Percentiles rank a stretch among this genome's conserved stretches.
Conservation (phyloP, 1,284 basidiomycete genomes). For the Leccinum griseonigrum region DNA sequence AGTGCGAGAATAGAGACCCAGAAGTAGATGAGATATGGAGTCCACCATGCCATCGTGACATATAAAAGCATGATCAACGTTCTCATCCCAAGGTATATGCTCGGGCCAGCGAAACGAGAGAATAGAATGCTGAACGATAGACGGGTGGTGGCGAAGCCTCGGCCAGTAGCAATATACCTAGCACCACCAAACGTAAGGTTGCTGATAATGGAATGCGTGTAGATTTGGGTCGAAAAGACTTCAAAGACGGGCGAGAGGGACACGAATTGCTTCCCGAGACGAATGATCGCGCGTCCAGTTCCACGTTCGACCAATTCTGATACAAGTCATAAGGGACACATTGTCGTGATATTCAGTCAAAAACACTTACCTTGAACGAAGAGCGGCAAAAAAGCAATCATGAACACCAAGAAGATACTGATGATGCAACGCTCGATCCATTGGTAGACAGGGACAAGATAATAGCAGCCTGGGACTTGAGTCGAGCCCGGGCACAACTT, state of each 20-base stretch:
- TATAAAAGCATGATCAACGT: slow-evolving; percentile 89
- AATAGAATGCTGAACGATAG: slow-evolving; percentile 92
- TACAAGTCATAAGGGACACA: not conserved
- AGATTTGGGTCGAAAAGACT: slow-evolving; percentile 95
- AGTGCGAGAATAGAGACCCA: slow-evolving; percentile 89
- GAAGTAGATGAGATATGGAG: slow-evolving; percentile 92
- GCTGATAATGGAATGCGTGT: slow-evolving; percentile 92
- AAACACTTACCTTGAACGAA: slow-evolving; percentile 83
- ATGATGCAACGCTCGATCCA: slow-evolving; percentile 96
- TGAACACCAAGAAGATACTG: slow-evolving; percentile 95
- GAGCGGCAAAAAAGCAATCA: slow-evolving; percentile 90
- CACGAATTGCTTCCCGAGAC: slow-evolving; percentile 88
- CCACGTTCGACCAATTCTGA: slow-evolving; percentile 91
- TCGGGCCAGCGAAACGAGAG: slow-evolving; percentile 94
- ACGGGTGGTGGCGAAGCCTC: slow-evolving; percentile 93
- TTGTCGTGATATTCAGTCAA: not conserved
- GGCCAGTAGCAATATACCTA: slow-evolving; percentile 97
- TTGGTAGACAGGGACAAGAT: slow-evolving; percentile 82
- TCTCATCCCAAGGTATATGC: slow-evolving; percentile 93
- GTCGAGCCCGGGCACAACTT: slow-evolving; percentile 70
- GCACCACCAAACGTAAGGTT: slow-evolving; percentile 96
- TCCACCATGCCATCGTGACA: slow-evolving; percentile 87
- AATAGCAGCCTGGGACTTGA: slow-evolving; percentile 79
- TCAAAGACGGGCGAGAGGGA: slow-evolving; percentile 95
- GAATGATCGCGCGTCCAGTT: slow-evolving; percentile 83